These are phyloP conservation scores for Acacia confusa DNA, from an alignment of 306 rosid genomes.

Conservation along the genomic window DNA sequence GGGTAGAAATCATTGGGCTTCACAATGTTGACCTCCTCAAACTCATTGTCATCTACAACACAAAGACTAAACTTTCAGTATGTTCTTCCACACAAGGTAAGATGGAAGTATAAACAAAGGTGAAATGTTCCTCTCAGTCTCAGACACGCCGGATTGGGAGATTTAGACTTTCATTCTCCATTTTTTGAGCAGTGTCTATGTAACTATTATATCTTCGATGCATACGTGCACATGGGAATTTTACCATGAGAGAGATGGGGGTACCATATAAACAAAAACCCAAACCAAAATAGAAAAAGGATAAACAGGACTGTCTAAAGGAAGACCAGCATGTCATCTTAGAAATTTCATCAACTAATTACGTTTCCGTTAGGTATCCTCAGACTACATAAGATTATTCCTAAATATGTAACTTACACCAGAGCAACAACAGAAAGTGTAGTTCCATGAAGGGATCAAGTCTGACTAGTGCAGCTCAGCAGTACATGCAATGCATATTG, in stretches of 20 bases:
- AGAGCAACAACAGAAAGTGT: neutral
- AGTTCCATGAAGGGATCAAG: neutral
- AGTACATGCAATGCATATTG: neutral
- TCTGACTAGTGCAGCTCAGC: neutral
- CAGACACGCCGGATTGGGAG: neutral
- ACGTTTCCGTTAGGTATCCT: neutral
- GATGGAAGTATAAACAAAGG: neutral
- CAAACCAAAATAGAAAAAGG: neutral
- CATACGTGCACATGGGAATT: neutral
- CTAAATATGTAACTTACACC: neutral
- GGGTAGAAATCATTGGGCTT: neutral
- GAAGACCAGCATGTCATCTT: neutral
- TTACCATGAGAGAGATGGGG: neutral
- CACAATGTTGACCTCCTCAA: constrained; percentile 2
- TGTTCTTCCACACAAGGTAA: neutral
- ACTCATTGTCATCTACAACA: constrained; percentile 5
- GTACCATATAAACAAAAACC: neutral
- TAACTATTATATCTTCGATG: neutral
- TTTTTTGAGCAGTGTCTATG: neutral
- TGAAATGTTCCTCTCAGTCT: neutral
- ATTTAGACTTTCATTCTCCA: neutral
- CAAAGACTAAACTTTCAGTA: neutral
- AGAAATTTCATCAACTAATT: neutral
- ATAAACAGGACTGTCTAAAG: neutral
- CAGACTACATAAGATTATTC: neutral